Base-by-base conservation (phyloP, 2,329 filamentous ascomycete genomes). In the Clonostachys sp. region DNA sequence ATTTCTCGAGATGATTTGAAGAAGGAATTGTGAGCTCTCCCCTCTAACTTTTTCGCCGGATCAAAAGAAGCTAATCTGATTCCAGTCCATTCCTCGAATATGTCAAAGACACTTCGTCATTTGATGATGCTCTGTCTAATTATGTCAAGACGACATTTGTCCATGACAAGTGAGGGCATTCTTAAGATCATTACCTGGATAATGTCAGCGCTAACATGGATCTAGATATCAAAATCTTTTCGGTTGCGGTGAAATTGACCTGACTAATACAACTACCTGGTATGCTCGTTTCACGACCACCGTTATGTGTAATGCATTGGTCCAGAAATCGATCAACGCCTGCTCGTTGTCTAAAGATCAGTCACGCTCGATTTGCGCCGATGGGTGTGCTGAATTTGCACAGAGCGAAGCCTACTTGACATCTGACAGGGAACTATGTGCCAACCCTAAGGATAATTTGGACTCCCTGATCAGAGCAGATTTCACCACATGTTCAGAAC, bases 231-330 rank as follows among this genome's bases (percentile, higher is more conserved):
- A 88, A 64, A 75, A 79, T 46, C 74, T 90, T 43, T 80, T 99
- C 53, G 92, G 92, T 48, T 99, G 94, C 64, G 76, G 80, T 43
- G 79, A 80, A 52, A 75, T 96, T 58, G 82, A 94, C 60, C 78
- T 91, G 48, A 82, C 81, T 48, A 88, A 95, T 63, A 86, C 90
- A 5, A 86, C 82, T 55, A 79, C 87, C 59, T 81, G 91, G 60
- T 99, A 99, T 68, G 92, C 94, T 44, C 86, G 94, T 57, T 99
- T 92, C 69, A 95, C 92, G 6, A 94, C 84, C 42, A 94, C 88
- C 51, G 86, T 95, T 53, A 79, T 99, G 54, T 99, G 94, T 77
- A 97, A 95, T 74, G 80, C 89, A 54, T 87, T 99, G 61, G 81
- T 99, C 45, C 94, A 99, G 67, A 91, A 90, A 62, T 97, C 94